Evolutionary conservation across 1,284 basidiomycete species (phyloP).

Genomic region (Mycena citricolor): DNA sequence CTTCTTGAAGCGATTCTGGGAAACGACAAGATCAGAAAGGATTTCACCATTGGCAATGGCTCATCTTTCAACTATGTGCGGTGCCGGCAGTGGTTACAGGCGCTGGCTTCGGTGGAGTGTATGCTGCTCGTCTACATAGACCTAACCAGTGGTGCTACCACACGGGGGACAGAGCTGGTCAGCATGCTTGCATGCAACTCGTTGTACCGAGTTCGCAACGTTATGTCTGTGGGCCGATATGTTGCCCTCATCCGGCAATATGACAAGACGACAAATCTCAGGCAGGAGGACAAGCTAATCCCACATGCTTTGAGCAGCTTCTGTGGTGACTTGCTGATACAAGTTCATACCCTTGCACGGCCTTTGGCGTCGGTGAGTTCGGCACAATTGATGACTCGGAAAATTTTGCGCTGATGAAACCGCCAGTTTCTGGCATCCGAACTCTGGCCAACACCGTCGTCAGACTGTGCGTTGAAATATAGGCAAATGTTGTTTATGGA

Average conservation of each 20-base stretch:
- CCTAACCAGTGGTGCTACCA: conserved; percentile 25
- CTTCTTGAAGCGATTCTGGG: not conserved
- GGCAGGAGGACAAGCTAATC: conserved; percentile 30
- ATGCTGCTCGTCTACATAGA: conserved; percentile 20
- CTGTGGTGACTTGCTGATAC: conserved; percentile 27
- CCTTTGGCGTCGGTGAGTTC: conserved; percentile 29
- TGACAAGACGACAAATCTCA: conserved; percentile 25
- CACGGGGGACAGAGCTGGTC: conserved; percentile 28
- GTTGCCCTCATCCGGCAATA: conserved; percentile 29
- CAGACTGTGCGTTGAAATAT: conserved; percentile 17
- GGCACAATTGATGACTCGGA: conserved; percentile 9
- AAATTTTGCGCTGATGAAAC: not conserved
- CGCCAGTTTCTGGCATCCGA: not conserved
- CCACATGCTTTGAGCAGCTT: conserved; percentile 30
- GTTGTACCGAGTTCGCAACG: conserved; percentile 12
- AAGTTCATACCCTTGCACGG: conserved; percentile 27
- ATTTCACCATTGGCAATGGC: conserved; percentile 12
- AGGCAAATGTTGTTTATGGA: conserved; percentile 28
- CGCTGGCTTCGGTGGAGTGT: conserved; percentile 20
- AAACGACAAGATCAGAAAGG: not conserved
- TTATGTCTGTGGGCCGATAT: conserved; percentile 22
- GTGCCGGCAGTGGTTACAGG: conserved; percentile 24
- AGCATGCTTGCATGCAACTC: conserved; percentile 25
- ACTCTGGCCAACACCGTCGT: not conserved
- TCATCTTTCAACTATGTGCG: too few species aligned